These are phyloP conservation scores for Linaria vulgaris DNA, from an alignment of 257 asterid species.

Conservation along the genomic window DNA sequence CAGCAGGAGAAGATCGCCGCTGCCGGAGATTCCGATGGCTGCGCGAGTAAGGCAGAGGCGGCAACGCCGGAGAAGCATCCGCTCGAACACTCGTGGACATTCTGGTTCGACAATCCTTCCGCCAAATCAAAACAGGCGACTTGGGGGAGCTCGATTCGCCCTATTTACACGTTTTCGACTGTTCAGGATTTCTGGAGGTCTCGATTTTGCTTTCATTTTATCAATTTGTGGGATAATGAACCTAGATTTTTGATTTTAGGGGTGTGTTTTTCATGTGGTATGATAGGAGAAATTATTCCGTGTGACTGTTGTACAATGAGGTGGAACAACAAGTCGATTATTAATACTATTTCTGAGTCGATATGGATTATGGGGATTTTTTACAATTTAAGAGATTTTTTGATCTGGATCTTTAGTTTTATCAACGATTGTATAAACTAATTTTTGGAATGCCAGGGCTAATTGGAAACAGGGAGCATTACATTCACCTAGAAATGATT, in stretches of 20 bases:
- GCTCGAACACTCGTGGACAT: conserved; percentile 56
- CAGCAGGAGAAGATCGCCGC: conserved; percentile 38
- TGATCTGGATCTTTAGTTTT: no score
- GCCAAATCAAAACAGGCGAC: conserved; percentile 36
- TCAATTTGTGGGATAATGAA: neutral
- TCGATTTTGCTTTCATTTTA: neutral
- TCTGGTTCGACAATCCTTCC: conserved; percentile 56
- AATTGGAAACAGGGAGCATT: no score
- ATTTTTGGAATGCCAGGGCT: no score
- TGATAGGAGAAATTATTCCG: no score
- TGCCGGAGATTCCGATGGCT: conserved; percentile 29
- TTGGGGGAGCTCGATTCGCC: conserved; percentile 56
- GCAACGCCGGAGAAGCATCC: conserved; percentile 41
- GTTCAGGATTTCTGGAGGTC: conserved; percentile 65
- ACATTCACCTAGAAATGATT: neutral
- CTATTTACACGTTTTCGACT: conserved; percentile 48
- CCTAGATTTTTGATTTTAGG: neutral
- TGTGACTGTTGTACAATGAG: no score
- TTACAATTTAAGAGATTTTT: no score
- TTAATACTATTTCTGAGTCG: no score
- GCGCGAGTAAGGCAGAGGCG: neutral
- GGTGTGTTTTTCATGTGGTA: neutral
- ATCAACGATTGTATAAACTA: no score
- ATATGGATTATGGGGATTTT: no score
- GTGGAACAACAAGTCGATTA: no score